Evolutionary conservation across 108 stramenopile species (phyloP).

Genomic region (Cyclostephanos tholiformis): DNA sequence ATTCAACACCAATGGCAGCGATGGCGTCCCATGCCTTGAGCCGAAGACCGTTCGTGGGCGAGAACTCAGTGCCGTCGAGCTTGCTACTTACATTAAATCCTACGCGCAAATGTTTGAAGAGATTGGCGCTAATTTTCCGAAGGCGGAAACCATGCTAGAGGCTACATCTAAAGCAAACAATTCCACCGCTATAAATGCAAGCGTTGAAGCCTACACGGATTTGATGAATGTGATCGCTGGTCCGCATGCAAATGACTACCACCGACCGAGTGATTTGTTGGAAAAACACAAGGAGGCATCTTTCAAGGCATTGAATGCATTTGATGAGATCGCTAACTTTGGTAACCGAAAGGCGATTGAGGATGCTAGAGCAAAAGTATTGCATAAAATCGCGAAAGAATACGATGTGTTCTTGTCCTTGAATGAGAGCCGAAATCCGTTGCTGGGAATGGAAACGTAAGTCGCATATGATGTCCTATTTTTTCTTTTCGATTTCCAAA

Average conservation of each 20-base stretch:
- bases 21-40: constrained; percentile 52
- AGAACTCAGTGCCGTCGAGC: constrained; percentile 89
- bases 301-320: constrained; percentile 63
- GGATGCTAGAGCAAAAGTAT: constrained; percentile 62
- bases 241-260: constrained; percentile 70
- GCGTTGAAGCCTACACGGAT: constrained; percentile 82
- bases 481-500: not conserved
- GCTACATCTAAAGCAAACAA: constrained; percentile 97
- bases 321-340: constrained; percentile 93
- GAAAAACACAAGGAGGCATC: constrained; percentile 63
- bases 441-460: constrained; percentile 81
- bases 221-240: constrained; percentile 91
- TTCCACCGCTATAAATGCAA: constrained; percentile 80
- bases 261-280: constrained; percentile 73
- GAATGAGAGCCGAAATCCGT: constrained; percentile 90
- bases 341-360: constrained; percentile 79
- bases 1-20: constrained; percentile 72
- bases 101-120: constrained; percentile 93
- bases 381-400: constrained; percentile 68
- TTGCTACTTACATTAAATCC: constrained; percentile 89
- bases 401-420: constrained; percentile 75
- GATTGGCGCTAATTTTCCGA: constrained; percentile 89
- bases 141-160: constrained; percentile 95
- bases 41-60: constrained; percentile 89
- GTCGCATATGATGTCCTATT: constrained; percentile 2